Evolutionary conservation across 495 filamentous ascomycete genomes (phyloP), one percentile per base, ranked within the genome.

Genomic region (Podospora anserina): DNA sequence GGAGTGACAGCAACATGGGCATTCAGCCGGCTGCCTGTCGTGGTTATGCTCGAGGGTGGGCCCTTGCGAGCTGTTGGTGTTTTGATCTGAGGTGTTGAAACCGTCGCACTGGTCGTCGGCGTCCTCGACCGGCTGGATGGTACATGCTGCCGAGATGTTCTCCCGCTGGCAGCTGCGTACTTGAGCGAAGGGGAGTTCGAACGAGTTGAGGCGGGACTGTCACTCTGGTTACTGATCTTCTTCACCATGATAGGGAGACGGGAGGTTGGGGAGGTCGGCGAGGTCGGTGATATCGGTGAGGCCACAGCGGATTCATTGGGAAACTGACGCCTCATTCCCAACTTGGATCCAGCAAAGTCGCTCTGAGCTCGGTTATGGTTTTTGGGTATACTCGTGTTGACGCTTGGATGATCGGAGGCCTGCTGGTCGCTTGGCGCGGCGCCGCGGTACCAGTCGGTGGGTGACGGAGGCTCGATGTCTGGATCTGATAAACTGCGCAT

Each of bases 401-500:
- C 77, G 76, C 44, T 74, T 49, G 39, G 39, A 49, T 6, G 69
- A 58, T 76, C 76, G 19, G 74, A 70, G 61, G 72, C 73, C 30
- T 76, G 77, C 68, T 75, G 73, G 66, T 62, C 77, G 62, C 18
- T 44, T 62, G 70, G 70, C 49, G 69, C 75, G 63, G 71, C 74
- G 5, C 71, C 77, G 49, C 82, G 84, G 67, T 86, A 86, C 84
- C 84, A 86, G 61, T 83, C 83, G 7, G 80, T 85, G 30, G 84
- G 82, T 13, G 84, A 85, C 54, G 82, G 74, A 5, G 84, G 83
- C 66, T 85, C 82, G 53, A 76, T 71, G n/a, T 80, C 79, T n/a
- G 79, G 75, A 68, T 83, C 77, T 15, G 82, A 84, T 54, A 79
- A 73, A 66, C 78, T 81, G 59, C 82, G 74, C 56, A 79, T 78